phyloP scores from a whole-genome alignment of 495 filamentous ascomycete species.

The Corynascus novoguineensis region DNA sequence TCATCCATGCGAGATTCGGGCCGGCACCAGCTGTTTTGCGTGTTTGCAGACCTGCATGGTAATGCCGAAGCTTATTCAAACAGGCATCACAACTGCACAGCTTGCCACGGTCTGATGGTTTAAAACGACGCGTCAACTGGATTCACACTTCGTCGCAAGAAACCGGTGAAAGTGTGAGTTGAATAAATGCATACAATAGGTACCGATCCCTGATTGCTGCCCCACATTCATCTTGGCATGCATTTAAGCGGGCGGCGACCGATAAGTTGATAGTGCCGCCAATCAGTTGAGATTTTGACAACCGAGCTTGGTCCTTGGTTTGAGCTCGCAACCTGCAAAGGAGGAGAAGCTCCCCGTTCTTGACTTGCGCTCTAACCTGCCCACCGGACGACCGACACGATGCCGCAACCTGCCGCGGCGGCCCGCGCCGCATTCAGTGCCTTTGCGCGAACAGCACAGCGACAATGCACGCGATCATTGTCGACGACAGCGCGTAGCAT shows the following conservation, averaged over 20 bases:
- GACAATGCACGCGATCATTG: conserved; percentile 27
- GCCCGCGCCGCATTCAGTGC: conserved; percentile 23
- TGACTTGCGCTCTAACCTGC: background rate
- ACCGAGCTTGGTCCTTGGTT: too few species aligned
- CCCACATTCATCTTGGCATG: conserved; percentile 3
- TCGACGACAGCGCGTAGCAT: conserved; percentile 24
- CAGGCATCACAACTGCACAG: background rate
- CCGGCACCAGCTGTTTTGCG: conserved; percentile 1
- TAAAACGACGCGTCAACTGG: background rate
- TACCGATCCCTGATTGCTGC: background rate
- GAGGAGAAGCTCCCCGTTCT: background rate
- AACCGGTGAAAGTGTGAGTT: background rate
- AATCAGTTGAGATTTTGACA: conserved; percentile 25
- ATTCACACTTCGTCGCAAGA: background rate
- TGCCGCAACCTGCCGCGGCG: conserved; percentile 26
- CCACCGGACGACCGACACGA: conserved; percentile 16
- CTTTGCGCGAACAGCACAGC: conserved; percentile 18
- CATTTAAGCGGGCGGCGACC: background rate
- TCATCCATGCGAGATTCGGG: conserved; percentile 15
- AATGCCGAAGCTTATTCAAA: background rate
- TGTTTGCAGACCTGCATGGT: background rate
- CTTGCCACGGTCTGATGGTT: background rate
- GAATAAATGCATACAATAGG: conserved; percentile 13
- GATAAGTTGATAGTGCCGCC: conserved; percentile 6
- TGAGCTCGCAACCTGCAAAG: conserved; percentile 8